Percentiles rank a stretch among this genome's conserved stretches.
phyloP scores from a whole-genome alignment of 208 protist species.

The Spongospora subterranea region DNA sequence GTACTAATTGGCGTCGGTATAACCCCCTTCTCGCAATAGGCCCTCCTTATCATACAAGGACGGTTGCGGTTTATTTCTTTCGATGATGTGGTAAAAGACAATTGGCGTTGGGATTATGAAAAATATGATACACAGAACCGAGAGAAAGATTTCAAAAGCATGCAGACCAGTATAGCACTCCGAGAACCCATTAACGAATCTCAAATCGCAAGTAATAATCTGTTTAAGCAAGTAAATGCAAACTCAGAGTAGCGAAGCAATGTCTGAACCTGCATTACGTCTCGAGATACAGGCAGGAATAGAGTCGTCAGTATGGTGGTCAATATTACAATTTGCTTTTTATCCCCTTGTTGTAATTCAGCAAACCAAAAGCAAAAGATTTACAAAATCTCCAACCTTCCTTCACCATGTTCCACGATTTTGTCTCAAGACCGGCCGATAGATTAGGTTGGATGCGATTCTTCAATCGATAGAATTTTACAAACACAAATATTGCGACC shows the following conservation, averaged over 20 bases:
- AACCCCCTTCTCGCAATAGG: slow-evolving; percentile 4
- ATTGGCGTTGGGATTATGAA: slow-evolving; percentile 28
- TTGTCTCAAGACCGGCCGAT: neutral
- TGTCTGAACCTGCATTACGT: neutral
- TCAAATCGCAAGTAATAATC: slow-evolving; percentile 23
- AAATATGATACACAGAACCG: neutral
- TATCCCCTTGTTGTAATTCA: neutral
- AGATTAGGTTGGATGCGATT: neutral
- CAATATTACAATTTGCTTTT: slow-evolving; percentile 10
- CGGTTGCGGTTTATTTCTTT: neutral
- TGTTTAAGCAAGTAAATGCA: neutral
- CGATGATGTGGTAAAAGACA: slow-evolving; percentile 16
- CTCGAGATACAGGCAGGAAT: neutral
- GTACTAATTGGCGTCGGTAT: slow-evolving; percentile 39
- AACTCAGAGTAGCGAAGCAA: neutral
- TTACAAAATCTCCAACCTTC: neutral
- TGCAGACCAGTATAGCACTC: neutral
- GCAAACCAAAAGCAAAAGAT: neutral
- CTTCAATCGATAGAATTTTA: neutral
- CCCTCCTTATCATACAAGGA: slow-evolving; percentile 37
- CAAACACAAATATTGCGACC: neutral
- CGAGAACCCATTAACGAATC: neutral
- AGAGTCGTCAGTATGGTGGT: slow-evolving; percentile 28
- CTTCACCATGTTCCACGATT: neutral
- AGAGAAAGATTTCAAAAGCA: neutral